Evolutionary conservation across 164 flowering plant species (phyloP).

Genomic region (Cinnamomum micranthum): DNA sequence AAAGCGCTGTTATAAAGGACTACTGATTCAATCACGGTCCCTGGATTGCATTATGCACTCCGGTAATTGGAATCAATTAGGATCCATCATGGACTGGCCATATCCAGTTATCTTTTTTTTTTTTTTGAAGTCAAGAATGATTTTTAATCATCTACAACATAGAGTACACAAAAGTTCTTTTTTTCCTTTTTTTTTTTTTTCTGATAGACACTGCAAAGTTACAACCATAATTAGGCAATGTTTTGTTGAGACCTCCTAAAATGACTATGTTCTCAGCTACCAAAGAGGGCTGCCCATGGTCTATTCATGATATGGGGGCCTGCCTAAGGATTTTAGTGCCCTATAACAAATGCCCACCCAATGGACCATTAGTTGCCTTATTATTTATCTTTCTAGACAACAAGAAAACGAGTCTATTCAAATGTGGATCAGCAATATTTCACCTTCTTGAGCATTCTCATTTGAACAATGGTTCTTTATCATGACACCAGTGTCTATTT

Average conservation of each 20-base stretch:
- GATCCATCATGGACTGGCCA: neutral
- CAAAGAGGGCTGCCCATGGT: neutral
- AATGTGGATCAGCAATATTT: neutral
- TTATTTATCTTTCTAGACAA: too few species aligned
- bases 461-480: constrained; percentile 78
- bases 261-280: neutral
- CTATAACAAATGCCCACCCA: neutral
- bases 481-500: constrained; percentile 82
- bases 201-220: neutral
- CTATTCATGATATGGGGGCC: neutral
- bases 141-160: too few species aligned
- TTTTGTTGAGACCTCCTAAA: neutral
- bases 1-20: neutral
- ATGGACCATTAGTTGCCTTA: neutral
- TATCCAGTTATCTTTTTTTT: neutral
- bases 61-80: neutral
- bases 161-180: too few species aligned
- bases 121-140: neutral
- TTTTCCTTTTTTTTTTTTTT: too few species aligned
- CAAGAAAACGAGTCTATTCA: neutral
- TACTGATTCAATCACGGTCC: neutral
- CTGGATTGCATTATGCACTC: neutral
- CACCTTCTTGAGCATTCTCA: constrained; percentile 60
- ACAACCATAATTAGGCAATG: neutral
- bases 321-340: neutral